Conservation (phyloP, 352 stramenopile genomes). For the Sclerospora graminicola region DNA sequence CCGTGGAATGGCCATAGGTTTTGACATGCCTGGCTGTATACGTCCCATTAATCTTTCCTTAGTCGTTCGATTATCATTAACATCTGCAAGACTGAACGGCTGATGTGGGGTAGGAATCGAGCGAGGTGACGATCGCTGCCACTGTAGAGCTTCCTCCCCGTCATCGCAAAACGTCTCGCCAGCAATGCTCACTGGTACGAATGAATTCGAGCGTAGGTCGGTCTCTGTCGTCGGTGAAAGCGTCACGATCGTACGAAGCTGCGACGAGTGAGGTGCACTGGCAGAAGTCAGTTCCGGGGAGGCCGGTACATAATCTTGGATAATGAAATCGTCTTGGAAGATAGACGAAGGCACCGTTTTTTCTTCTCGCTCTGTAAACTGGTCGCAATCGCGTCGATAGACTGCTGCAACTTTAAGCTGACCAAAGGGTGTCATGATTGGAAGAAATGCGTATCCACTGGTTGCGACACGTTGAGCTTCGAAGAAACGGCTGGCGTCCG, state of each 20-base stretch:
- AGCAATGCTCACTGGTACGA: constrained; percentile 27
- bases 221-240: constrained; percentile 10
- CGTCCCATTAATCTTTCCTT: constrained; percentile 11
- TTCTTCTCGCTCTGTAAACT: constrained; percentile 27
- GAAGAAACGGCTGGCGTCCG: constrained; percentile 21
- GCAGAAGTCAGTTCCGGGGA: constrained; percentile 36
- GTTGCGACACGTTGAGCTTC: constrained; percentile 28
- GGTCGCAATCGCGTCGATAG: constrained; percentile 55
- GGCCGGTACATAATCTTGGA: constrained; percentile 74
- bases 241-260: constrained; percentile 4
- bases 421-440: constrained; percentile 71
- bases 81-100: constrained; percentile 12
- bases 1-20: constrained; percentile 75
- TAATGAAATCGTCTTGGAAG: constrained; percentile 74
- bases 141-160: constrained; percentile 10
- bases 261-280: constrained; percentile 11
- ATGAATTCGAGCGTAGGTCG: constrained; percentile 21
- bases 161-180: constrained; percentile 11
- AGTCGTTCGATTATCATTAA: constrained; percentile 3
- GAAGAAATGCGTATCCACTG: constrained; percentile 63
- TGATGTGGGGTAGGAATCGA: constrained; percentile 18
- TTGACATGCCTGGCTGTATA: constrained; percentile 38
- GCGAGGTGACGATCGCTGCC: constrained; percentile 31
- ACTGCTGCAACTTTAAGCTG: constrained; percentile 50
- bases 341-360: constrained; percentile 30